Evolutionary conservation across 768 basidiomycete species (phyloP), one percentile per base, ranked within the genome.

Genomic region (Boletus edulis): DNA sequence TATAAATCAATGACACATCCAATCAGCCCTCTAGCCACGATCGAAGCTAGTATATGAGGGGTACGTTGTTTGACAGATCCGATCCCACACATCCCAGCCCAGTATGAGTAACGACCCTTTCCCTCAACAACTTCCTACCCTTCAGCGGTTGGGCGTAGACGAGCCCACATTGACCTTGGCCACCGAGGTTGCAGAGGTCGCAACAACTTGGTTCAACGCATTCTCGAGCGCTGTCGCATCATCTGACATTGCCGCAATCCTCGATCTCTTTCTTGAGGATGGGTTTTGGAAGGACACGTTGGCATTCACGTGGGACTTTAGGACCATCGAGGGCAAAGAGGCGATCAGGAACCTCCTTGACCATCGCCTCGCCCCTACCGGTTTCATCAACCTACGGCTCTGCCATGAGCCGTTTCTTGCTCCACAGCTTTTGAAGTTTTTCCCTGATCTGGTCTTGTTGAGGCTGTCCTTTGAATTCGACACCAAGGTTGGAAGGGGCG

Each of bases 261-360:
- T 64, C 8, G 56, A 68, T 47, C 67, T 70, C 27, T 69, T 68
- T 32, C 60, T 69, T 5, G 64, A 61, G 2, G 59, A 64, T 5
- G 65, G 62, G 1, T 69, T 77, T 54, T 85, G 82, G 83, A 71
- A 82, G 20, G 83, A 85, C 58, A 66, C 75, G 15, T 66, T 82
- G 13, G 72, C 78, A 0, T 57, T 85, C 8, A 85, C 84, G 2
- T 82, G 78, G 76, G 76, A 81, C 61, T 78, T 85, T 54, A 75
- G 79, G 32, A 78, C 79, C 1, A 75, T 82, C 60, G 67, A 71
- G 27, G 78, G 75, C 9, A 64, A 59, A 10, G 61, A 66, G 15
- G 66, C 70, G 17, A 75, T 83, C 62, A 64, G 27, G 27, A 22
- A 22, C 22, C 22, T 22, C 22, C 22, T 22, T 22, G 22, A 22